These are phyloP conservation scores for Colletotrichum nymphaeae DNA, from an alignment of 2,329 filamentous ascomycete genomes.

Conservation along the genomic window DNA sequence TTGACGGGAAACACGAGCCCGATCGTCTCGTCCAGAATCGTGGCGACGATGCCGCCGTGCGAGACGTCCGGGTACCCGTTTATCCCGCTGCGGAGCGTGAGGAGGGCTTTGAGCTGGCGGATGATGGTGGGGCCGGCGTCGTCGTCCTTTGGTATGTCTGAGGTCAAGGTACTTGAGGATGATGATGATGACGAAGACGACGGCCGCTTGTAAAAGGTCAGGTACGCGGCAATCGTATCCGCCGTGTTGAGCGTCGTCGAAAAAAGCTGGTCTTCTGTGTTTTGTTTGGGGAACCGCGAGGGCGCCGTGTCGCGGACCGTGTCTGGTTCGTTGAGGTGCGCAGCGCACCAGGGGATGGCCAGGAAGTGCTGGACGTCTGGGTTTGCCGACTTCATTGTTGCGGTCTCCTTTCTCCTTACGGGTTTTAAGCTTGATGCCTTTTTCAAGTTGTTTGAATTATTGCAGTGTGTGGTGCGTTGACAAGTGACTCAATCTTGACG, in stretches of 20 bases:
- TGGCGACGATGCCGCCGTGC: slow-evolving; percentile 51
- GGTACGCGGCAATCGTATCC: slow-evolving; percentile 46
- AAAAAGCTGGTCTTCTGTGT: slow-evolving; percentile 47
- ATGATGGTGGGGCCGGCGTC: slow-evolving; percentile 42
- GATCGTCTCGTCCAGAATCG: slow-evolving; percentile 52
- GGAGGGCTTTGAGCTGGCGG: slow-evolving; percentile 44
- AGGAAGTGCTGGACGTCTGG: slow-evolving; percentile 44
- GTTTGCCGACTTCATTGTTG: slow-evolving; percentile 25
- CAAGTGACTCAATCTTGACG: background rate
- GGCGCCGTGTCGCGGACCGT: slow-evolving; percentile 47
- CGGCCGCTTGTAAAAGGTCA: slow-evolving; percentile 46
- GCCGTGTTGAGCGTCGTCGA: slow-evolving; percentile 44
- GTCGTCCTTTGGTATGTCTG: background rate
- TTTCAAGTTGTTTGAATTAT: too few species aligned
- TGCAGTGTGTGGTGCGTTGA: background rate
- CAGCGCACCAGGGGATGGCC: slow-evolving; percentile 50
- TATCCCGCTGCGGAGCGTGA: slow-evolving; percentile 47
- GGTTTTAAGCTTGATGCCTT: background rate
- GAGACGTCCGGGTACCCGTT: slow-evolving; percentile 46
- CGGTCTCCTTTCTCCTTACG: background rate
- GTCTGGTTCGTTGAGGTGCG: slow-evolving; percentile 42
- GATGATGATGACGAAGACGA: background rate
- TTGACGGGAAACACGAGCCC: slow-evolving; percentile 51
- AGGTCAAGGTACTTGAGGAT: background rate
- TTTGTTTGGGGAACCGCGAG: slow-evolving; percentile 45